These are phyloP conservation scores for Cystofilobasidium capitatum DNA, from an alignment of 768 basidiomycete species.

Conservation along the genomic window DNA sequence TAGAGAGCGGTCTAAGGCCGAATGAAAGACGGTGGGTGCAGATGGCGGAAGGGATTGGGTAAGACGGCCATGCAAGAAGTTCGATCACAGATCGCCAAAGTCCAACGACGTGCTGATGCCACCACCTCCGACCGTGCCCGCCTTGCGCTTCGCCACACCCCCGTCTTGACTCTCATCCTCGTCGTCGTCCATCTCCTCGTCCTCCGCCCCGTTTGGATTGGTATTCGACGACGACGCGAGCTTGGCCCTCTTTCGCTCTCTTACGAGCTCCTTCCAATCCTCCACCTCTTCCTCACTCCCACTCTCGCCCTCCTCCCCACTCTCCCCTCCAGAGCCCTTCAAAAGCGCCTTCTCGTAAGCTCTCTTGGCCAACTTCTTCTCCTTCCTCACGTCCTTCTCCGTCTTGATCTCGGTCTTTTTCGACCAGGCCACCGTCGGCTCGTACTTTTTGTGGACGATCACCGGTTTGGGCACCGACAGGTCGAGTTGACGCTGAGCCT, in stretches of 20 bases:
- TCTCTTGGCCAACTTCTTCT: constrained; percentile 13
- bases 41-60: too few species aligned
- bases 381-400: constrained; percentile 14
- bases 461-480: neutral
- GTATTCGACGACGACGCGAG: neutral
- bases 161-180: neutral
- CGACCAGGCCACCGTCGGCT: constrained; percentile 20
- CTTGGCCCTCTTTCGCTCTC: constrained; percentile 9
- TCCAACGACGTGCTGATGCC: constrained; percentile 5
- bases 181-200: neutral
- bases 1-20: too few species aligned
- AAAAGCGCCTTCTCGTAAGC: constrained; percentile 11
- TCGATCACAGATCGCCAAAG: constrained; percentile 14
- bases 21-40: too few species aligned
- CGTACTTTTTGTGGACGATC: constrained; percentile 3
- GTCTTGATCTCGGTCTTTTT: constrained; percentile 17
- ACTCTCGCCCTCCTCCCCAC: constrained; percentile 1
- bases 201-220: neutral
- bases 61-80: too few species aligned
- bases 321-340: neutral
- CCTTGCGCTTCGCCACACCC: neutral
- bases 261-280: constrained; percentile 19
- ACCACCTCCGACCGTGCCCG: constrained; percentile 3
- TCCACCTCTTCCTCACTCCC: constrained; percentile 5
- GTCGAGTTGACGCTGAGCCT: constrained; percentile 17